These are phyloP conservation scores for Podila epicladia DNA, from an alignment of 192 early-diverging fungal genomes.

Conservation along the genomic window DNA sequence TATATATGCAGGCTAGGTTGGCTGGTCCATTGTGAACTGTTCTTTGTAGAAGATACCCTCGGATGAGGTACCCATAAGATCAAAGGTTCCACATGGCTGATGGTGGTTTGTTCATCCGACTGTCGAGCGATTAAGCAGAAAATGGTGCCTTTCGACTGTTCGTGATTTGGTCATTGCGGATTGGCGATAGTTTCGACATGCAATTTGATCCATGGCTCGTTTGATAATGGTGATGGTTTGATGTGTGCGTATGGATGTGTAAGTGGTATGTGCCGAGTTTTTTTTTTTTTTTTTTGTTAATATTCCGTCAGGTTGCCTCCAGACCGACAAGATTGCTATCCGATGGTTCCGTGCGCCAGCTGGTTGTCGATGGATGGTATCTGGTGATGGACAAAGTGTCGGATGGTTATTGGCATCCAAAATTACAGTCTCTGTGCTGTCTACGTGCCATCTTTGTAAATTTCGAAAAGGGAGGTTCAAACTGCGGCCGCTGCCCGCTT, in stretches of 20 bases:
- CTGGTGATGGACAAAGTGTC: background rate
- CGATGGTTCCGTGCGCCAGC: conserved; percentile 1
- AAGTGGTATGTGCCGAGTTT: background rate
- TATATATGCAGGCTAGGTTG: too few species aligned
- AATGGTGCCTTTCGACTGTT: background rate
- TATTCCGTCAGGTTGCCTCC: background rate
- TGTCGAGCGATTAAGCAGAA: background rate
- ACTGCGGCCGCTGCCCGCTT: background rate
- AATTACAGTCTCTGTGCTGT: background rate
- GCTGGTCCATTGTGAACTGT: too few species aligned
- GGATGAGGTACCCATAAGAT: background rate
- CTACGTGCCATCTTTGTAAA: conserved; percentile 6
- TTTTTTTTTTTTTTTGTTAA: background rate
- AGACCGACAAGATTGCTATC: background rate
- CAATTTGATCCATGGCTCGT: too few species aligned
- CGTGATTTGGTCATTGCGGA: too few species aligned
- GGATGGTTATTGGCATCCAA: background rate
- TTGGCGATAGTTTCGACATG: too few species aligned
- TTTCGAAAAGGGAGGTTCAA: conserved; percentile 7
- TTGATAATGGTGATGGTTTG: too few species aligned
- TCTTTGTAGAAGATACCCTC: too few species aligned
- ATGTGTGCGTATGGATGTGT: background rate
- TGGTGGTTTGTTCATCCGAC: background rate
- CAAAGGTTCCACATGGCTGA: conserved; percentile 3
- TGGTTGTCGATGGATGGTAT: background rate